Evolutionary conservation across 2,329 filamentous ascomycete genomes (phyloP), one percentile per base, ranked within the genome.

Genomic region (Akanthomyces muscarius): DNA sequence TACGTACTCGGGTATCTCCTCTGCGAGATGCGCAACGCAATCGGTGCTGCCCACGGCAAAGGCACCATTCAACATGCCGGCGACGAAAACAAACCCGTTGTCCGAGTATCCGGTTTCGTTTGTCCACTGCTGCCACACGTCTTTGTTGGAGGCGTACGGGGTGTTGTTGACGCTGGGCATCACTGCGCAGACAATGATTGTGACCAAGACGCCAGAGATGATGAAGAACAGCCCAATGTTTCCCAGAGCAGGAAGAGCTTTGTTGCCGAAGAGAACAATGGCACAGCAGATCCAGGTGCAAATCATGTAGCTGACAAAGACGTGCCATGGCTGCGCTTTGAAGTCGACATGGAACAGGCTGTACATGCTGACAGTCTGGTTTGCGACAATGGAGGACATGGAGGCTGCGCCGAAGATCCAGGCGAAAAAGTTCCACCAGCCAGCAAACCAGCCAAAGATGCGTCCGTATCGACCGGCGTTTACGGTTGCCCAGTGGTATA

Each of bases 11-110:
- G 79, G 85, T 47, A 89, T 87, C 71, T 89, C 87, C 71, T 90
- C 87, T 0, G 85, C 83, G 47, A 89, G 71, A 69, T 89, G 88
- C 1, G 83, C 84, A 1, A 86, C 83, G 54, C 85, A 84, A 69
- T 91, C 88, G 0, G 86, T 84, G 1, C 85, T 84, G 7, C 87
- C 89, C 13, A 90, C 83, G 51, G 84, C 83, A 70, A 85, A 91
- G 3, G 88, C 88, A 13, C 87, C 88, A 68, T 91, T 91, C n/a
- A 78, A 72, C 76, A 78, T 78, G 1, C 76, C 76, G 0, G 72
- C 70, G 4, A 76, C 69, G 54, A 79, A 79, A 2, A 79, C 76
- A 62, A 80, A 77, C 0, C 76, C 77, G 38, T 77, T 66, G 36
- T 36, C 45, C 0, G 74, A 72, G 51, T 78, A 80, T 18, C 77